phyloP scores from a whole-genome alignment of 1,284 basidiomycete genomes.

The Ustilago vetiveriae region DNA sequence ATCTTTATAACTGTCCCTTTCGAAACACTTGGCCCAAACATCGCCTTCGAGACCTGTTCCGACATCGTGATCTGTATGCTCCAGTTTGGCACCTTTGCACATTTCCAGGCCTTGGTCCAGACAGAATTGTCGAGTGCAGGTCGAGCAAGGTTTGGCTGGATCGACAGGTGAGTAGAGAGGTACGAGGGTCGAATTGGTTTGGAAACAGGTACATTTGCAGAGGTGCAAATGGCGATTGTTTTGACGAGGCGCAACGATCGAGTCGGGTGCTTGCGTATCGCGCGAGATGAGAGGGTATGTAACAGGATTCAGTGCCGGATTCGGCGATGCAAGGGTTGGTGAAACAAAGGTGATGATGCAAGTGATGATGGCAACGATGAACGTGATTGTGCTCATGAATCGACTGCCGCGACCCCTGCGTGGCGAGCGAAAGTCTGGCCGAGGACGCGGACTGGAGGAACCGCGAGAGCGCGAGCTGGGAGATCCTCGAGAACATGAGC shows the following conservation, averaged over 20 bases:
- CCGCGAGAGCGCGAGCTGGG: background rate
- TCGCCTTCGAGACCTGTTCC: conserved; percentile 66
- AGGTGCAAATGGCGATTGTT: conserved; percentile 45
- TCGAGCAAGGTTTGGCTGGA: conserved; percentile 58
- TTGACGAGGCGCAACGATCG: background rate
- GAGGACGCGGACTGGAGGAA: no score
- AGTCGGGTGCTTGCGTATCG: no score
- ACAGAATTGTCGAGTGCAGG: conserved; percentile 66
- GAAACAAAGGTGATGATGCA: conserved; percentile 15
- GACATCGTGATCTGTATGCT: conserved; percentile 61
- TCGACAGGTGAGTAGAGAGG: conserved; percentile 58
- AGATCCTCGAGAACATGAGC: no score
- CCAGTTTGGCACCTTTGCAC: conserved; percentile 63
- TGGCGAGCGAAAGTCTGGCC: background rate
- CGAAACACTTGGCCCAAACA: conserved; percentile 67
- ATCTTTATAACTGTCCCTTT: conserved; percentile 63
- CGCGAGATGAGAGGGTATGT: background rate
- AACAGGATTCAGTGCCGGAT: background rate
- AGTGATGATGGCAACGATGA: conserved; percentile 26
- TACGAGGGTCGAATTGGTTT: conserved; percentile 65
- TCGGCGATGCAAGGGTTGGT: conserved; percentile 1
- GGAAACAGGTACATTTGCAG: conserved; percentile 67
- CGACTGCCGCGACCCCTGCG: conserved; percentile 11
- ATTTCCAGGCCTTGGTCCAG: conserved; percentile 59
- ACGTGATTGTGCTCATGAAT: conserved; percentile 15